A percentile compares a stretch with the other conserved stretches of the same genome.
These are phyloP conservation scores for Trichoderma pleuroti DNA, from an alignment of 2,329 filamentous ascomycete species.

Conservation along the genomic window DNA sequence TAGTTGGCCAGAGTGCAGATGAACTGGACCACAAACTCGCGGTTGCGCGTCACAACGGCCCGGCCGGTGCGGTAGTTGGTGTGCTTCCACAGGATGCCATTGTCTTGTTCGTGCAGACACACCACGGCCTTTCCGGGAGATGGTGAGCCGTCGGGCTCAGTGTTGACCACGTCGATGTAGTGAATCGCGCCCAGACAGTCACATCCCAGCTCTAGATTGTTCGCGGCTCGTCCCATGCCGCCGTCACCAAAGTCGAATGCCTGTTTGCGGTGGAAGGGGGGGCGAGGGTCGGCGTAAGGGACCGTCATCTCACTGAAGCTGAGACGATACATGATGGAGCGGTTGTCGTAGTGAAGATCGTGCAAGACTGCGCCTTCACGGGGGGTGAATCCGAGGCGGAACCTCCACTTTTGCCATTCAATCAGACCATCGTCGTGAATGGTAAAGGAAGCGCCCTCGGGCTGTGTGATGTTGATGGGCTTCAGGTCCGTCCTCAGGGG, in stretches of 20 bases:
- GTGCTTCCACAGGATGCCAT: slow-evolving; percentile 70
- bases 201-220: slow-evolving; percentile 65
- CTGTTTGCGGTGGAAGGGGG: slow-evolving; percentile 65
- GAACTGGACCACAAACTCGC: slow-evolving; percentile 64
- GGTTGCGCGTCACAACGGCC: slow-evolving; percentile 56
- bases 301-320: slow-evolving; percentile 68
- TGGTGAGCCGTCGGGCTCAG: slow-evolving; percentile 51
- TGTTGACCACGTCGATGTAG: slow-evolving; percentile 56
- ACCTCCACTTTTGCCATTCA: slow-evolving; percentile 65
- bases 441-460: slow-evolving; percentile 63
- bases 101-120: slow-evolving; percentile 68
- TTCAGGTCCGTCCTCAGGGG: slow-evolving; percentile 54
- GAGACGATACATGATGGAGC: slow-evolving; percentile 63
- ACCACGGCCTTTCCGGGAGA: slow-evolving; percentile 54
- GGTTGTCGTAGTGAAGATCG: slow-evolving; percentile 63
- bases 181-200: slow-evolving; percentile 68
- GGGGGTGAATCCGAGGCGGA: slow-evolving; percentile 66
- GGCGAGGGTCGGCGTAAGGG: slow-evolving; percentile 63
- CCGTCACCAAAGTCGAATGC: slow-evolving; percentile 71
- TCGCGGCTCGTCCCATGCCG: slow-evolving; percentile 63
- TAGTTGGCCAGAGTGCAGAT: slow-evolving; percentile 69
- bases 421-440: slow-evolving; percentile 48
- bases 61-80: slow-evolving; percentile 63
- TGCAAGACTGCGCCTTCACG: slow-evolving; percentile 69
- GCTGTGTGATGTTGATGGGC: slow-evolving; percentile 69